Conservation (phyloP, 2,329 filamentous ascomycete genomes). For the Aspergillus clavatus region DNA sequence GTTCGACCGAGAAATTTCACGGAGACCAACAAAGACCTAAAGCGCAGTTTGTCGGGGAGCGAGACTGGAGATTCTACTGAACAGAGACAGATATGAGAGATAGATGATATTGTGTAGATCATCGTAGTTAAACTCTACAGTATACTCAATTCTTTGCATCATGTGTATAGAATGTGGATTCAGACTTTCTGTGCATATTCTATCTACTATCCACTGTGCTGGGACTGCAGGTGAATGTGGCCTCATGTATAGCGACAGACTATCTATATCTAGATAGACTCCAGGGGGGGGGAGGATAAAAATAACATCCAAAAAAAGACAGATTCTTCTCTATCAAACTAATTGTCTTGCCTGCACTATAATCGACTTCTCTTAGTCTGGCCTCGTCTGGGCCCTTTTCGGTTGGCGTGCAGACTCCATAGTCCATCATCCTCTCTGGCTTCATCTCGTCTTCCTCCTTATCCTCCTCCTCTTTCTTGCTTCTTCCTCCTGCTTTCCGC, state of each 20-base stretch:
- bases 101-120: no score
- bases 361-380: background rate
- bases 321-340: background rate
- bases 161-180: no score
- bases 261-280: background rate
- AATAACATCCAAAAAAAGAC: background rate
- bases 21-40: slow-evolving; percentile 13
- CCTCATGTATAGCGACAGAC: background rate
- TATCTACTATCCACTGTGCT: background rate
- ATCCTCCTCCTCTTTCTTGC: background rate
- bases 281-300: background rate
- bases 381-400: background rate
- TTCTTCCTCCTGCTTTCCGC: background rate
- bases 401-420: no score
- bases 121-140: no score
- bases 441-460: no score
- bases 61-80: no score
- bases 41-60: slow-evolving; percentile 1
- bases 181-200: no score
- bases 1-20: slow-evolving; percentile 21
- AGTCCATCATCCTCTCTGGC: background rate
- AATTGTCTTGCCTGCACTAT: no score
- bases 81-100: no score
- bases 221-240: background rate
- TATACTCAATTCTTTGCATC: no score